Conservation (phyloP, 2,329 filamentous ascomycete species). For the Hymenoscyphus fructigenus region DNA sequence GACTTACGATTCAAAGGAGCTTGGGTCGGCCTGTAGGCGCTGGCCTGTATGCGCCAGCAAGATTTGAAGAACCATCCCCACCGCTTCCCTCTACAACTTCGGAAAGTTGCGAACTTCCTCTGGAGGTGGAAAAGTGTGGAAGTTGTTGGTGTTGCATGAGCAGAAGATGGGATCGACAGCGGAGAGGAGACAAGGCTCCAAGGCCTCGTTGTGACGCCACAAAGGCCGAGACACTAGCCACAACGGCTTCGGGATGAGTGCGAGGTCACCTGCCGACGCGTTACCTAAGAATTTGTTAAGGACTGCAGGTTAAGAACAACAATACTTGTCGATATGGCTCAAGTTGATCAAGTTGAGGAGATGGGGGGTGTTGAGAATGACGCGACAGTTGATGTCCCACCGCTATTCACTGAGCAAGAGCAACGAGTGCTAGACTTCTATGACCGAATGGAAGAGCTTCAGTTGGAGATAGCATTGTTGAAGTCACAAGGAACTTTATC, state of each 20-base stretch:
- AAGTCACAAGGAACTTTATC: conserved; percentile 41
- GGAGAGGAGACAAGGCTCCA: conserved; percentile 20
- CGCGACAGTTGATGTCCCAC: conserved; percentile 27
- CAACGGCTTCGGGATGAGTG: not conserved
- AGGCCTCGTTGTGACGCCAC: conserved; percentile 16
- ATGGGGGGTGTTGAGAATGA: conserved; percentile 33
- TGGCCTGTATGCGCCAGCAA: conserved; percentile 92
- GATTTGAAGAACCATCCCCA: conserved; percentile 81
- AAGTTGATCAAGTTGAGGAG: conserved; percentile 11
- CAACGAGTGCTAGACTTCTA: conserved; percentile 66
- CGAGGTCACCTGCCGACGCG: conserved; percentile 8
- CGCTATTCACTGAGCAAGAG: conserved; percentile 66
- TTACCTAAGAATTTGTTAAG: not conserved
- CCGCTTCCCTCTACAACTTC: conserved; percentile 33
- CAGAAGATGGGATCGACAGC: conserved; percentile 15
- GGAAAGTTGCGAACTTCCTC: conserved; percentile 25
- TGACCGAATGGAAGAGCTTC: conserved; percentile 68
- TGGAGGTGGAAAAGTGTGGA: conserved; percentile 18
- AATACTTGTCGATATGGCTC: conserved; percentile 12
- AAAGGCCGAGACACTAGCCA: conserved; percentile 2
- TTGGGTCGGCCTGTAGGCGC: conserved; percentile 75
- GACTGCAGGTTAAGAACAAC: not conserved
- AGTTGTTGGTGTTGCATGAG: conserved; percentile 23
- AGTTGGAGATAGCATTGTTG: conserved; percentile 69
- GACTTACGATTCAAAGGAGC: conserved; percentile 71